These are phyloP conservation scores for Botrytis fabae DNA, from an alignment of 2,329 filamentous ascomycete species.

Conservation along the genomic window DNA sequence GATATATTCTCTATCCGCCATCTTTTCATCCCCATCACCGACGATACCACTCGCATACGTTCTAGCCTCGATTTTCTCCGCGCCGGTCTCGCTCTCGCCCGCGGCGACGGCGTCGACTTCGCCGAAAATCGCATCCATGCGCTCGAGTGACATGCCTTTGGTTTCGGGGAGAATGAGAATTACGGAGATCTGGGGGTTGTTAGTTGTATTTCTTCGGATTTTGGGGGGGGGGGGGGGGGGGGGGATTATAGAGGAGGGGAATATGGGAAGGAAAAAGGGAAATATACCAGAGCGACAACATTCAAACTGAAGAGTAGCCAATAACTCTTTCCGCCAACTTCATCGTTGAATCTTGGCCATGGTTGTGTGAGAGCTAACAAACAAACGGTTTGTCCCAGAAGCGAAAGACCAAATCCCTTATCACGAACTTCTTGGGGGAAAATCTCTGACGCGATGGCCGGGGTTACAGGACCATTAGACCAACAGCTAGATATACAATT, in stretches of 20 bases:
- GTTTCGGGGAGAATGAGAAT: constrained; percentile 56
- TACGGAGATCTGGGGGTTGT: constrained; percentile 44
- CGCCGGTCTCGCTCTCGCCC: constrained; percentile 38
- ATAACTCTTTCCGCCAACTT: constrained; percentile 44
- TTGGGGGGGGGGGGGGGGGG: too few relatives aligned
- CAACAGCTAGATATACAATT: constrained; percentile 18
- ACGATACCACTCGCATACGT: background rate
- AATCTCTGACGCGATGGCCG: constrained; percentile 43
- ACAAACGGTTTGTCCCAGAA: constrained; percentile 44
- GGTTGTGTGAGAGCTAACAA: constrained; percentile 45
- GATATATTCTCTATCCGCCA: background rate
- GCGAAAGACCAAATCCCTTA: constrained; percentile 43
- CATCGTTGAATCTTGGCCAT: constrained; percentile 44
- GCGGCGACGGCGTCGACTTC: constrained; percentile 34
- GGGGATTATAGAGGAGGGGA: background rate
- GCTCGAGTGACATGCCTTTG: constrained; percentile 53
- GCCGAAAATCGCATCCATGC: constrained; percentile 55
- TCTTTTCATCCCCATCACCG: background rate
- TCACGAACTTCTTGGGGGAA: constrained; percentile 46
- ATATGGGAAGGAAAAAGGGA: background rate
- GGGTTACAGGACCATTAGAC: constrained; percentile 45
- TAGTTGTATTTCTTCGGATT: background rate
- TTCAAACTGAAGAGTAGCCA: constrained; percentile 46
- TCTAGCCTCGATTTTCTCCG: constrained; percentile 36
- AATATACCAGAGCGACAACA: constrained; percentile 39